phyloP scores from a whole-genome alignment of 129 eudicot species.

The Smallanthus sonchifolius region DNA sequence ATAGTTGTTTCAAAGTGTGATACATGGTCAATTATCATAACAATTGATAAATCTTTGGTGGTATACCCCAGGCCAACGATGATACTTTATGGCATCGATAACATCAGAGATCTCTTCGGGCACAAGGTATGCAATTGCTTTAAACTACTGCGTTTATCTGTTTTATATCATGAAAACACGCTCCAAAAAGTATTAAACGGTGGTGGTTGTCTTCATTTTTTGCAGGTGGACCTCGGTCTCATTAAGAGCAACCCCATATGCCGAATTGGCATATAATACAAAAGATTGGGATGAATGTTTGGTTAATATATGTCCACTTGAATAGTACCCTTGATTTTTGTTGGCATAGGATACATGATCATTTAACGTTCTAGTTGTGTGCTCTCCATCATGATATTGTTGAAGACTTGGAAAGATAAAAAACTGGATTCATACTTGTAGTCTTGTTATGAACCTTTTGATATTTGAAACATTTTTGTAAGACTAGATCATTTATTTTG shows the following conservation, averaged over 20 bases:
- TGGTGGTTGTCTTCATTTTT: constrained; percentile 5
- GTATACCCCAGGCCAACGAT: constrained; percentile 66
- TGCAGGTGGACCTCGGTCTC: constrained; percentile 87
- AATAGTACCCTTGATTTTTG: constrained; percentile 1
- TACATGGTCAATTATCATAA: background rate
- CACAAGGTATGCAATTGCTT: constrained; percentile 60
- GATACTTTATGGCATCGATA: constrained; percentile 91
- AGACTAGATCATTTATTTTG: constrained; percentile 1
- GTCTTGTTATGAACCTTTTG: constrained; percentile 1
- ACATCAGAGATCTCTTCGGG: constrained; percentile 97
- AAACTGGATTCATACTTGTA: background rate
- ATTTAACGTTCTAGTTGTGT: background rate
- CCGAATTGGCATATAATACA: constrained; percentile 49
- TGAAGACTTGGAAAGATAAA: background rate
- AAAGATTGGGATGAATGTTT: background rate
- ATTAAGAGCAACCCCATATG: constrained; percentile 81
- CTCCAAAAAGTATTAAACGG: background rate
- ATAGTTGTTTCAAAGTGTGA: background rate
- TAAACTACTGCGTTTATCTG: background rate
- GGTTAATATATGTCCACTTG: background rate
- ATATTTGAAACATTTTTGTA: constrained; percentile 1
- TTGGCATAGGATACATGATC: constrained; percentile 20
- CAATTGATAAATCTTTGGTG: background rate
- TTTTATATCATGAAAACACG: background rate
- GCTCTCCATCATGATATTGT: background rate